phyloP scores from a whole-genome alignment of 108 stramenopile species.

The Pelagomonas calceolata region DNA sequence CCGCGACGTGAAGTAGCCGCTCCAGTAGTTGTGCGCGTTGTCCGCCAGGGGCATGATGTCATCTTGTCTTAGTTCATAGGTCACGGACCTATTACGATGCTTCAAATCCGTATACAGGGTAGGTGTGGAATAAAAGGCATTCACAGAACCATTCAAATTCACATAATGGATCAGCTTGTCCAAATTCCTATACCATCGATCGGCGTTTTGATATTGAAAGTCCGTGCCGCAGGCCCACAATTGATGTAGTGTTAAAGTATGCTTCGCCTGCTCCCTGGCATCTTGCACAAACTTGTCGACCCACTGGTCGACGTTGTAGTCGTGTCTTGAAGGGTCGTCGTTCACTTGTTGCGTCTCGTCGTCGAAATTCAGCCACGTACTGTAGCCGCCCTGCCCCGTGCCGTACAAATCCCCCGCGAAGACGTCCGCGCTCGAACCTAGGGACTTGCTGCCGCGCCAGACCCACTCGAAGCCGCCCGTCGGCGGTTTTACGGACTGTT shows the following conservation, averaged over 20 bases:
- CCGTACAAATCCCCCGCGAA: constrained; percentile 70
- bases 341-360: constrained; percentile 31
- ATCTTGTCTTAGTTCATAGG: constrained; percentile 47
- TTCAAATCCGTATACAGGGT: constrained; percentile 66
- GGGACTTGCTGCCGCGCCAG: constrained; percentile 19
- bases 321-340: constrained; percentile 22
- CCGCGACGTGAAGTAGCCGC: constrained; percentile 81
- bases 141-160: constrained; percentile 32
- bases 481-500: neutral
- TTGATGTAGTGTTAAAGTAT: constrained; percentile 3
- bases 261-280: constrained; percentile 6
- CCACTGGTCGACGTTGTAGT: constrained; percentile 13
- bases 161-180: constrained; percentile 37
- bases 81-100: constrained; percentile 21
- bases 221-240: constrained; percentile 19
- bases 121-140: constrained; percentile 77
- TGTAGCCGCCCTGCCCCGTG: constrained; percentile 62
- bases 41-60: constrained; percentile 92
- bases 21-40: constrained; percentile 79
- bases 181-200: constrained; percentile 32
- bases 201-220: constrained; percentile 36
- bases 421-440: constrained; percentile 33
- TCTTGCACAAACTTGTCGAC: constrained; percentile 8
- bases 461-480: constrained; percentile 6
- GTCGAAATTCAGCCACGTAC: constrained; percentile 69